phyloP scores from a whole-genome alignment of 805 yeast species.

The Suhomyces emberorum region DNA sequence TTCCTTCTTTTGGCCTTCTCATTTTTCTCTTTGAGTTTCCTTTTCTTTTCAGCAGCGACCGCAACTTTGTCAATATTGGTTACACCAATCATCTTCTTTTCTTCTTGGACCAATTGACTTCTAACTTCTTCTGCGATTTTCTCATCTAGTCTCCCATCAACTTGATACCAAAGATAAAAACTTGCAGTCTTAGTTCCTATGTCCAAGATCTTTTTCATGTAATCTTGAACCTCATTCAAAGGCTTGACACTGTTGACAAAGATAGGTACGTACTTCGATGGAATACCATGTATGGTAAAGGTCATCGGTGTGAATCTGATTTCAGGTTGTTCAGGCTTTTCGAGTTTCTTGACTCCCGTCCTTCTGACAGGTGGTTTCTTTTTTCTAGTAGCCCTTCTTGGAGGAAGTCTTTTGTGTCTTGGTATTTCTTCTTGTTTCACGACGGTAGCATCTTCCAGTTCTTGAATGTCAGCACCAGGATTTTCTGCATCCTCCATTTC shows the following conservation, averaged over 20 bases:
- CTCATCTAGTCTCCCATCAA: constrained; percentile 74
- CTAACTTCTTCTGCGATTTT: constrained; percentile 61
- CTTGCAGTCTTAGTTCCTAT: constrained; percentile 59
- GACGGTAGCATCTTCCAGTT: no score
- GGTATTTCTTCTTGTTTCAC: constrained; percentile 1
- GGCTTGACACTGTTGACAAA: constrained; percentile 63
- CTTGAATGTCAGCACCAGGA: no score
- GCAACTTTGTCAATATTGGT: constrained; percentile 6
- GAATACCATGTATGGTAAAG: constrained; percentile 60
- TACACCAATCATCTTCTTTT: constrained; percentile 43
- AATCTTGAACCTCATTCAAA: constrained; percentile 49
- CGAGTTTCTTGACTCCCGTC: constrained; percentile 19
- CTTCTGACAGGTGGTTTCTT: constrained; percentile 11
- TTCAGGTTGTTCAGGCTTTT: constrained; percentile 42
- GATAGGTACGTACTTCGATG: constrained; percentile 61
- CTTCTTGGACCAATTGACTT: constrained; percentile 52
- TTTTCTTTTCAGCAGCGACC: constrained; percentile 19
- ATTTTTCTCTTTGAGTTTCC: constrained; percentile 30
- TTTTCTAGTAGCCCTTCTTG: constrained; percentile 10
- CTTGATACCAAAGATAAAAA: constrained; percentile 76
- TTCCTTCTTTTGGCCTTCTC: constrained; percentile 14
- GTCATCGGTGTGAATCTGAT: constrained; percentile 61
- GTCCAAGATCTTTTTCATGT: constrained; percentile 60
- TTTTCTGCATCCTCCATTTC: background rate
- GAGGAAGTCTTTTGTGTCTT: constrained; percentile 8